Percentiles rank a stretch among this genome's conserved stretches.
These are phyloP conservation scores for Kalmanozyma brasiliensis DNA, from an alignment of 1,284 basidiomycete species.

Conservation along the genomic window DNA sequence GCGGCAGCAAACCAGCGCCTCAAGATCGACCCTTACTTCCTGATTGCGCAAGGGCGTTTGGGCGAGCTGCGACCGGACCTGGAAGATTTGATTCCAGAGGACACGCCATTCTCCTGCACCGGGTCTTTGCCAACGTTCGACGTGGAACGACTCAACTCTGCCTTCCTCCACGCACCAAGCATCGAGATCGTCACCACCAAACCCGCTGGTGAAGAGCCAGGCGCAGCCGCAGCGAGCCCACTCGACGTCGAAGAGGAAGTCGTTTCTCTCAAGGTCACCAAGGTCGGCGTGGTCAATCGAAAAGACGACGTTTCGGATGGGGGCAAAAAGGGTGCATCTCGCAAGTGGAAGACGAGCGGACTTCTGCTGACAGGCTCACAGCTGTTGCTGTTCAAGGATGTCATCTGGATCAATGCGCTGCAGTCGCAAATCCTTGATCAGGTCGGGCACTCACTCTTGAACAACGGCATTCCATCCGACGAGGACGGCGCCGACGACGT, in stretches of 20 bases:
- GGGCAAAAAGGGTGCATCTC: conserved; percentile 78
- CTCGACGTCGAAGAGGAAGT: conserved; percentile 33
- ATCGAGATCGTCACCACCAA: conserved; percentile 60
- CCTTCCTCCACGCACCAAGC: conserved; percentile 55
- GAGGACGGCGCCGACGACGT: conserved; percentile 11
- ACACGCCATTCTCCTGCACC: conserved; percentile 53
- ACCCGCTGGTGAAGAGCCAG: conserved; percentile 13
- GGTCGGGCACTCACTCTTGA: conserved; percentile 46
- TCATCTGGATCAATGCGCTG: conserved; percentile 74
- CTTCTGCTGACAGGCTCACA: conserved; percentile 90
- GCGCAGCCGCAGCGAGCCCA: conserved; percentile 3
- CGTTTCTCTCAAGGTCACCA: conserved; percentile 78
- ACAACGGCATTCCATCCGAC: conserved; percentile 38
- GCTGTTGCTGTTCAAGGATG: conserved; percentile 89
- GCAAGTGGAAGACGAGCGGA: conserved; percentile 90
- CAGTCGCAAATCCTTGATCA: conserved; percentile 72
- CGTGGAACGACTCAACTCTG: conserved; percentile 45
- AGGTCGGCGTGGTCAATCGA: conserved; percentile 82
- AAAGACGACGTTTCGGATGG: conserved; percentile 79
- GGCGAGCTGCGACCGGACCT: conserved; percentile 73
- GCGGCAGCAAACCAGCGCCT: conserved; percentile 65
- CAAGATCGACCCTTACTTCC: conserved; percentile 89
- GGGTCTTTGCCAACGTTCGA: conserved; percentile 43
- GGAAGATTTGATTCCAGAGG: conserved; percentile 52
- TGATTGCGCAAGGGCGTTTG: conserved; percentile 81